phyloP scores from a whole-genome alignment of 345 rosid genomes.

The Carallia pectinifolia region DNA sequence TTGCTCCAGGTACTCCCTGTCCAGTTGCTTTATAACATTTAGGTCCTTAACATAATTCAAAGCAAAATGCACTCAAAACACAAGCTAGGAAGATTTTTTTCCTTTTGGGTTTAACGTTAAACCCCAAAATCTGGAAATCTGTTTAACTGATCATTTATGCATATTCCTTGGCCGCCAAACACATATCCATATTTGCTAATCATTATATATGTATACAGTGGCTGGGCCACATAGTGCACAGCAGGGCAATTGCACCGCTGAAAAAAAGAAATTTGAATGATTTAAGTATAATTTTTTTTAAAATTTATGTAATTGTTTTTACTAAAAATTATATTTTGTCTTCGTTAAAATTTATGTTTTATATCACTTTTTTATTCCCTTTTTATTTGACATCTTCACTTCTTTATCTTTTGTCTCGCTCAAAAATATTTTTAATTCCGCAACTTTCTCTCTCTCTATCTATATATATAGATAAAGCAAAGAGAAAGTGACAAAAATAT shows the following conservation, averaged over 20 bases:
- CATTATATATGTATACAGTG: not conserved
- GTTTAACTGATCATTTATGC: not conserved
- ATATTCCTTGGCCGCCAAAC: slow-evolving; percentile 19
- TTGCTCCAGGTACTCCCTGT: slow-evolving; percentile 55
- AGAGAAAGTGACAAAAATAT: slow-evolving; percentile 13
- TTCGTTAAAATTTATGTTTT: too few species aligned
- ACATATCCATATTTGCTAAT: slow-evolving; percentile 18
- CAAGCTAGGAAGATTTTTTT: not conserved
- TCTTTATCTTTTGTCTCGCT: too few species aligned
- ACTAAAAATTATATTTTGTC: too few species aligned
- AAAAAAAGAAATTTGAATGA: too few species aligned
- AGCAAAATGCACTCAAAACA: not conserved
- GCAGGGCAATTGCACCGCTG: too few species aligned
- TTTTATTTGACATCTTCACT: too few species aligned
- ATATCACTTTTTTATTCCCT: too few species aligned
- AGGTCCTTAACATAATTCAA: not conserved
- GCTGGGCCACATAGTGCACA: not conserved
- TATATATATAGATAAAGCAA: not conserved
- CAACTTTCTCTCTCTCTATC: too few species aligned
- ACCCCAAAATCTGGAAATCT: not conserved
- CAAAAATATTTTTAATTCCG: too few species aligned
- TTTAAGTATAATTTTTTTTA: too few species aligned
- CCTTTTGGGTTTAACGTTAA: not conserved
- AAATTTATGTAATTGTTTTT: too few species aligned
- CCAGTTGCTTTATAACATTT: too few species aligned